These are phyloP conservation scores for Phaeophleospora eucalypticola DNA, from an alignment of 2,329 filamentous ascomycete genomes.

Conservation along the genomic window DNA sequence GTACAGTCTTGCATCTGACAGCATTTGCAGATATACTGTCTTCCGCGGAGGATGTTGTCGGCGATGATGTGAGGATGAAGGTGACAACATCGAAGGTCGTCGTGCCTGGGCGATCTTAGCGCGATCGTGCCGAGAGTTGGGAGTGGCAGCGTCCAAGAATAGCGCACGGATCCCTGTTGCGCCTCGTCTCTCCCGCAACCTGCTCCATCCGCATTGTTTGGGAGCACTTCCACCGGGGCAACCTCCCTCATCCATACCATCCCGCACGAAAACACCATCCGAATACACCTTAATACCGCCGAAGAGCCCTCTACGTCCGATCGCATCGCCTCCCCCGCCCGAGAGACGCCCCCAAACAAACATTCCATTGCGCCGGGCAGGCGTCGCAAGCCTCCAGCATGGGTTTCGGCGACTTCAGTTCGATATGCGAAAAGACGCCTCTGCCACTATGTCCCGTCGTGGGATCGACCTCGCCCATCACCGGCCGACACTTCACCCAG, in stretches of 20 bases:
- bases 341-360: background rate
- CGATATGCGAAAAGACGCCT: constrained; percentile 78
- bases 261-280: background rate
- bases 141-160: too few relatives aligned
- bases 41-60: too few relatives aligned
- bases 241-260: background rate
- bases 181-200: background rate
- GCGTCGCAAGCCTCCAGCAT: constrained; percentile 49
- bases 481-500: constrained; percentile 66
- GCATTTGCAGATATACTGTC: too few relatives aligned
- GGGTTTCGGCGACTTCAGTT: constrained; percentile 86
- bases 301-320: too few relatives aligned
- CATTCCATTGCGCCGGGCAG: constrained; percentile 2
- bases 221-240: background rate
- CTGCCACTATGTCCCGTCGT: constrained; percentile 84
- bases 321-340: background rate
- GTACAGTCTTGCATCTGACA: too few relatives aligned
- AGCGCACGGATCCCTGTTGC: background rate
- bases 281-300: background rate
- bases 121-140: too few relatives aligned
- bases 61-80: too few relatives aligned
- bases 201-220: background rate
- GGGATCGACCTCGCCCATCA: constrained; percentile 67
- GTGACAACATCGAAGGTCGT: too few relatives aligned
- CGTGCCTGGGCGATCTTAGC: too few relatives aligned